Evolutionary conservation across 2,329 filamentous ascomycete genomes (phyloP).

Genomic region (Phialemoniopsis sp.): DNA sequence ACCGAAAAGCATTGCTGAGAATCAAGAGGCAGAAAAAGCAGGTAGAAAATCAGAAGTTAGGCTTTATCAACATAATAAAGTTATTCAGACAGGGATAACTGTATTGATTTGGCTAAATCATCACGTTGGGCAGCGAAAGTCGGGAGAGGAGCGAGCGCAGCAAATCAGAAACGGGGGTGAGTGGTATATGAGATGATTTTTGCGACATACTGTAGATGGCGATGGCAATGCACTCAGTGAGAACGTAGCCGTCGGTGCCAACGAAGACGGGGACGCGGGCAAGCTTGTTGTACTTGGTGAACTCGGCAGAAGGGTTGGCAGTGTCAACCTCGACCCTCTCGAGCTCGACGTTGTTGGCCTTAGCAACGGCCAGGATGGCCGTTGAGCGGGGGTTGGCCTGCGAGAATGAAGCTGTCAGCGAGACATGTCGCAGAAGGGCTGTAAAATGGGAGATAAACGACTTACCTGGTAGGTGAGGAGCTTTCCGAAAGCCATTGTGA

Average conservation of each 20-base stretch:
- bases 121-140: constrained; percentile 39
- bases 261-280: constrained; percentile 92
- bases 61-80: constrained; percentile 75
- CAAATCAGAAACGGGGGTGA: constrained; percentile 11
- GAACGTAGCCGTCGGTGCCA: constrained; percentile 83
- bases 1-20: constrained; percentile 22
- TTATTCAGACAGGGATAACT: constrained; percentile 99
- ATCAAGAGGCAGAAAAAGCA: constrained; percentile 13
- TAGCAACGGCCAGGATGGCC: constrained; percentile 86
- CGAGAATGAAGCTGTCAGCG: constrained; percentile 8
- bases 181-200: constrained; percentile 8
- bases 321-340: constrained; percentile 74
- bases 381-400: constrained; percentile 88
- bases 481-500: constrained; percentile 95
- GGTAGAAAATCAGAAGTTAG: constrained; percentile 73
- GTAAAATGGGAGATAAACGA: not conserved
- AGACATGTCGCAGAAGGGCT: constrained; percentile 1
- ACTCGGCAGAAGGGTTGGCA: constrained; percentile 65
- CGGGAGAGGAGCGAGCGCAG: constrained; percentile 1
- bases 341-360: constrained; percentile 93
- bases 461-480: constrained; percentile 83
- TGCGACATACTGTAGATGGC: constrained; percentile 90
- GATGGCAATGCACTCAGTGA: constrained; percentile 90
- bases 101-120: constrained; percentile 74
- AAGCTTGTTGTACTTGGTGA: constrained; percentile 80